These are phyloP conservation scores for Pilobolus umbonatus DNA, from an alignment of 192 early-diverging fungal species.

Conservation along the genomic window DNA sequence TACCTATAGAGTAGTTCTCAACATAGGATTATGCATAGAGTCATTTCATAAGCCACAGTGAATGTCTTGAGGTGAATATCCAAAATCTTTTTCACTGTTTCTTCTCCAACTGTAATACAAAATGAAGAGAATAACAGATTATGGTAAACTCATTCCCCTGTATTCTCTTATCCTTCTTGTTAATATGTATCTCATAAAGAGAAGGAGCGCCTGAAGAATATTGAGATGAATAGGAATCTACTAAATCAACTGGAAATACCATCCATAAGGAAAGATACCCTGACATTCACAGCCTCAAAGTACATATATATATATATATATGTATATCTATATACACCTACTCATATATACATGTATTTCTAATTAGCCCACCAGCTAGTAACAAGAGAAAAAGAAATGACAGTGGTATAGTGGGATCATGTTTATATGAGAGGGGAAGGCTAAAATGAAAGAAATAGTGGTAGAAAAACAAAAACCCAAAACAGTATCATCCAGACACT, in stretches of 20 bases:
- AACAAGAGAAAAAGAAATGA: slow-evolving; percentile 6
- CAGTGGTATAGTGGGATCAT: slow-evolving; percentile 17
- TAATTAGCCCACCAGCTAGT: slow-evolving; percentile 11
- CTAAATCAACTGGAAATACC: slow-evolving; percentile 44
- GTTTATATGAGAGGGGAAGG: not conserved
- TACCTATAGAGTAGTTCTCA: no score
- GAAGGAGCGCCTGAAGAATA: slow-evolving; percentile 53
- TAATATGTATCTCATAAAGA: slow-evolving; percentile 13
- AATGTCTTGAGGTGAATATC: no score
- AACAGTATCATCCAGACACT: slow-evolving; percentile 1
- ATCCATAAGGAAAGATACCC: no score
- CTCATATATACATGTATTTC: not conserved
- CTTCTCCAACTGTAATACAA: no score
- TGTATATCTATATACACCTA: not conserved
- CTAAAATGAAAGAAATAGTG: not conserved
- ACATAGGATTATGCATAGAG: no score
- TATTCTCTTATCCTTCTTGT: no score
- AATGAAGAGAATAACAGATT: no score
- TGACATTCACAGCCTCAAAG: not conserved
- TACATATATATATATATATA: not conserved
- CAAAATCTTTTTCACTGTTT: no score
- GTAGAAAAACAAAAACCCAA: slow-evolving; percentile 12
- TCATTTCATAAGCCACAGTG: no score
- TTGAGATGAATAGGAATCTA: slow-evolving; percentile 54
- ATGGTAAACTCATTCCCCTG: no score